Base-by-base conservation (phyloP, 179 eudicot species). In the Silene noctiflora region DNA sequence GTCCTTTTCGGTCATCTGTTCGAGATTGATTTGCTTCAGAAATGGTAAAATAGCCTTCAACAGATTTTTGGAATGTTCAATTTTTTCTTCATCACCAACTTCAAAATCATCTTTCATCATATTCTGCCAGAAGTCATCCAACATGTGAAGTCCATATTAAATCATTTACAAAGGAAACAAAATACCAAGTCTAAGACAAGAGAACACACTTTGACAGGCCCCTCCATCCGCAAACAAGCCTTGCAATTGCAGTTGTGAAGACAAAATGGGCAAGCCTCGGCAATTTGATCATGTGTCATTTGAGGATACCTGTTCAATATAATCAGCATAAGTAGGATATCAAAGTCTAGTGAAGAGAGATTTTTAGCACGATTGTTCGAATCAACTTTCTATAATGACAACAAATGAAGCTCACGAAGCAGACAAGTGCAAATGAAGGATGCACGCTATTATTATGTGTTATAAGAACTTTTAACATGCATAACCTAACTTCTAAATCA, bases 241-340 rank as follows among this genome's bases (percentile, higher is more conserved):
- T 88, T 89, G 90, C 97, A 91, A 55, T 91, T 91, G 84, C 97
- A 89, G 73, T 86, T 88, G 10, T 77, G 77, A 58, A 70, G 82
- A 76, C 97, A 91, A 70, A 77, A 79, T 6, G 97, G 97, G 75
- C 97, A 91, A 31, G 79, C 72, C 71, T 85, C 82, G 39, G 86
- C 87, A 78, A 90, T 77, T 76, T 76, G 89, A 67, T 84, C 85
- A 63, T 88, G 84, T 8, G 78, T 69, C 77, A 77, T 74, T n/a
- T 58, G 60, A 20, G 97, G 94, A 68, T 91, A 91, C 94, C 97
- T 90, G 62, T 53, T 17, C 21, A 56, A 39, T 17, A 73, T 46
- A 51, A 51, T 17, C n/a, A 51, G 58, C 4, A 51, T 46, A 51
- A 51, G 58, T 19, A 51, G 19, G 0, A 51, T 16, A 3, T 14